Base-by-base conservation (phyloP, 1,284 basidiomycete species). In the Ustilago loliicola region DNA sequence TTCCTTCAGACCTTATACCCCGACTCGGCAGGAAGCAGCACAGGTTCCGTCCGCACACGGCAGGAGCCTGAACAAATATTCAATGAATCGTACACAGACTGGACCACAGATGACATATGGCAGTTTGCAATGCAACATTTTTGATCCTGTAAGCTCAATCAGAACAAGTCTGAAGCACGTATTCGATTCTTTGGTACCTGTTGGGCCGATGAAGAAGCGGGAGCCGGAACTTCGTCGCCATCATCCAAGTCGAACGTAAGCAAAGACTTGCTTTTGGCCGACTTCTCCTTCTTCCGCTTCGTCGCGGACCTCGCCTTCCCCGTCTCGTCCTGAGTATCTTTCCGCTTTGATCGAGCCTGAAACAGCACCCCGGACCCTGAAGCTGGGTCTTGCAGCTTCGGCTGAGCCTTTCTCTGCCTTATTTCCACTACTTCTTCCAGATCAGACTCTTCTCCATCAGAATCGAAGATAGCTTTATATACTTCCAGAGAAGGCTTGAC, bases 401-500 rank as follows among this genome's bases (percentile, higher is more conserved):
- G 58, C 34, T 50, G 29, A 11, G 17, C 23, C 21, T n/a, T 25
- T 30, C 5, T 30, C 23, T 21, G 19, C 32, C 13, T 15, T 17
- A 15, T 25, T 23, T 5, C 11, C 1, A 10, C n/a, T 91, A 92
- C 45, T 92, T 95, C 63, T 91, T 93, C 65, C 1, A 96, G 87
- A 90, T 95, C 58, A 91, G 94, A 78, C 92, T 96, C 84, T 91
- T 94, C 52, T 92, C 95, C 66, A 92, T 94, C 67, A 1, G 70
- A 70, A 6, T 63, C 87, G 76, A 88, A 88, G 50, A 88, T 85
- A 17, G 85, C 94, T 86, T 96, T 96, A 89, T 98, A 98, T 45
- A 98, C 91, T 82, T 96, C 93, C 89, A 95, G 93, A 2, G 91
- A 88, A 1, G 96, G 96, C 51, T 93, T 90, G 72, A 93, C 89